Percentiles rank a stretch among this genome's conserved stretches.
Evolutionary conservation across 1,284 basidiomycete species (phyloP).

Genomic region (Tylopilus sp.): DNA sequence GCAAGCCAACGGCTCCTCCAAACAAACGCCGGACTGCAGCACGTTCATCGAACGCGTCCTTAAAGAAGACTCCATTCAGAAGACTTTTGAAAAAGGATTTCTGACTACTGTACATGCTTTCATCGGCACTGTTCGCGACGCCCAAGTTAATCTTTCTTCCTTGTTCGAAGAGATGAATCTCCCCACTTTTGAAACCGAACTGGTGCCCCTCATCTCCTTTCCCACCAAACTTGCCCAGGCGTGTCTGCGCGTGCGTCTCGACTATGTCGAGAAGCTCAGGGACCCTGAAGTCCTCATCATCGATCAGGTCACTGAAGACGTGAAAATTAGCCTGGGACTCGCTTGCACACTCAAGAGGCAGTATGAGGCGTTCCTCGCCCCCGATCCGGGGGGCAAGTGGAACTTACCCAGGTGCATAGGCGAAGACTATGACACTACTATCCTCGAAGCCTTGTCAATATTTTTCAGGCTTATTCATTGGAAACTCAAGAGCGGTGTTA

Average conservation of each 20-base stretch:
- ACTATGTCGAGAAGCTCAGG: conserved; percentile 86
- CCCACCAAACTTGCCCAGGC: conserved; percentile 94
- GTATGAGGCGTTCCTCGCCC: conserved; percentile 84
- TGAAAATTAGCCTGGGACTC: conserved; percentile 88
- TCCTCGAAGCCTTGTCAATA: conserved; percentile 83
- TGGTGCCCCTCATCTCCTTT: conserved; percentile 93
- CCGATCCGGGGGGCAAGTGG: conserved; percentile 88
- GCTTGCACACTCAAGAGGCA: conserved; percentile 94
- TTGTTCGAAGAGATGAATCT: conserved; percentile 83
- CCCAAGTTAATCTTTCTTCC: conserved; percentile 77
- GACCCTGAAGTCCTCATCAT: conserved; percentile 90
- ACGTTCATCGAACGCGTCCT: conserved; percentile 93
- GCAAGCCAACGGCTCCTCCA: conserved; percentile 33
- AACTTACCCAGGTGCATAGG: conserved; percentile 83
- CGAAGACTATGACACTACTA: conserved; percentile 85
- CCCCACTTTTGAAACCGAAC: conserved; percentile 88
- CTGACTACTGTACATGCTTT: conserved; percentile 85
- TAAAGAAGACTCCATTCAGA: conserved; percentile 93
- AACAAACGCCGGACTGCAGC: conserved; percentile 51
- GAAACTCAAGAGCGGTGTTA: conserved; percentile 92
- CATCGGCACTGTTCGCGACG: conserved; percentile 82
- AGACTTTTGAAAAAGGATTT: conserved; percentile 92
- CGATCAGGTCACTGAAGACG: conserved; percentile 93
- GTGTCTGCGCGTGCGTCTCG: conserved; percentile 83
- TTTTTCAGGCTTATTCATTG: conserved; percentile 95